Percentiles rank a stretch among this genome's conserved stretches.
phyloP scores from a whole-genome alignment of 225 moss, liverwort and hornwort genomes.

The Asterella californica region DNA sequence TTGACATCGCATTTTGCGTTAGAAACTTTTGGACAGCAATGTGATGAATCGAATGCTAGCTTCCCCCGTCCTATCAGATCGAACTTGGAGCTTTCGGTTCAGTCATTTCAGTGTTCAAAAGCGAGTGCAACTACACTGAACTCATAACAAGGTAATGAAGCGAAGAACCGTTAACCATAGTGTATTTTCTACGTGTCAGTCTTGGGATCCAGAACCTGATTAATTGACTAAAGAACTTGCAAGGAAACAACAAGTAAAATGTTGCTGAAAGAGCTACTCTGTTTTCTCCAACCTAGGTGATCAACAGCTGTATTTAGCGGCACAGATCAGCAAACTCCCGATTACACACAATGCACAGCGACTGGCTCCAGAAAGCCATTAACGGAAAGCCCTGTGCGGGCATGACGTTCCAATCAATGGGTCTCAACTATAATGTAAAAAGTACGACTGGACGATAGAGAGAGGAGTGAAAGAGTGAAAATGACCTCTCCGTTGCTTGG shows the following conservation, averaged over 20 bases:
- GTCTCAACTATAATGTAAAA: background rate
- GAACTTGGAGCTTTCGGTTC: background rate
- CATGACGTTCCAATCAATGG: background rate
- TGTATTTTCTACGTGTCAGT: background rate
- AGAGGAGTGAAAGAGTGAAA: background rate
- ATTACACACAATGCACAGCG: background rate
- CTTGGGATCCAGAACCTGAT: background rate
- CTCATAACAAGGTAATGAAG: background rate
- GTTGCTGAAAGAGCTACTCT: background rate
- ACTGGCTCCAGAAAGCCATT: background rate
- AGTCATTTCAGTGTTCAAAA: background rate
- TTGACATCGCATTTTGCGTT: background rate
- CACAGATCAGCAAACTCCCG: conserved; percentile 3
- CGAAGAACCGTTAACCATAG: background rate
- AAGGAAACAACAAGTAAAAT: background rate
- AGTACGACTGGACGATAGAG: background rate
- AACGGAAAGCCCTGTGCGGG: background rate
- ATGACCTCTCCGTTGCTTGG: conserved; percentile 78
- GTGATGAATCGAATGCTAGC: background rate
- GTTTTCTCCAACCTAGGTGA: background rate
- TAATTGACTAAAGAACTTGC: background rate
- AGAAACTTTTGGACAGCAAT: background rate
- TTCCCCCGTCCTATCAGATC: background rate
- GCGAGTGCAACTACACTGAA: background rate
- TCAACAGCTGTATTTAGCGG: background rate